Conservation (phyloP, 2,329 filamentous ascomycete species). For the Penicillium brasilianum region DNA sequence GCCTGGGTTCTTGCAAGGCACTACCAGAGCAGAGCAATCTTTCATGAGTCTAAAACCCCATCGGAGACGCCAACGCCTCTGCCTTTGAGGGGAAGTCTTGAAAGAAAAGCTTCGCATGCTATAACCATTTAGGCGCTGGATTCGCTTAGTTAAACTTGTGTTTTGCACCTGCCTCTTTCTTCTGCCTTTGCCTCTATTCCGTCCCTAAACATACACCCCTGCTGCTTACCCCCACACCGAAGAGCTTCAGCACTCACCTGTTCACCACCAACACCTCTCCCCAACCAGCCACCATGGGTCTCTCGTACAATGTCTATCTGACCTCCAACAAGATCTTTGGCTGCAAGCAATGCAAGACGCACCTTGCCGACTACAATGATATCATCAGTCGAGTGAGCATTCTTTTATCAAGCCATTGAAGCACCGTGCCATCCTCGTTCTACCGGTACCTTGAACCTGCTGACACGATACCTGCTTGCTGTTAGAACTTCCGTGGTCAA, state of each 20-base stretch:
- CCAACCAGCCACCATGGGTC: constrained; percentile 67
- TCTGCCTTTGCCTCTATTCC: not conserved
- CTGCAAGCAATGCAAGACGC: constrained; percentile 93
- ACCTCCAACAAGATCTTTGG: constrained; percentile 86
- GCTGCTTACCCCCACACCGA: not conserved
- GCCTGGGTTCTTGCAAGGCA: not conserved
- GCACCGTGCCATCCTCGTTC: not conserved
- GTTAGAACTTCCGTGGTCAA: constrained; percentile 94
- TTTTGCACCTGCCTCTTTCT: not conserved
- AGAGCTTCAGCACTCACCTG: not conserved
- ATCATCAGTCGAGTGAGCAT: constrained; percentile 84
- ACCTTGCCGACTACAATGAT: constrained; percentile 92
- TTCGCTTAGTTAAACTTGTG: not conserved
- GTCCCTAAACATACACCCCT: not conserved
- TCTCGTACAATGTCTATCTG: constrained; percentile 90
- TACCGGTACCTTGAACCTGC: constrained; percentile 9
- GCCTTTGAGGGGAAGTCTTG: not conserved
- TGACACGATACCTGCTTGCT: constrained; percentile 16
- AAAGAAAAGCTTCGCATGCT: not conserved
- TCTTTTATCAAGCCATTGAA: constrained; percentile 10
- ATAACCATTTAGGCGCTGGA: not conserved
- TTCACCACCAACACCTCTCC: not conserved
- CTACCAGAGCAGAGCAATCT: constrained; percentile 18
- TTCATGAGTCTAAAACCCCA: constrained; percentile 6
- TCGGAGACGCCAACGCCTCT: not conserved